Evolutionary conservation across 176 grass and related monocot genomes (phyloP), one percentile per base, ranked within the genome.

Genomic region (Chrysopogon serrulatus): DNA sequence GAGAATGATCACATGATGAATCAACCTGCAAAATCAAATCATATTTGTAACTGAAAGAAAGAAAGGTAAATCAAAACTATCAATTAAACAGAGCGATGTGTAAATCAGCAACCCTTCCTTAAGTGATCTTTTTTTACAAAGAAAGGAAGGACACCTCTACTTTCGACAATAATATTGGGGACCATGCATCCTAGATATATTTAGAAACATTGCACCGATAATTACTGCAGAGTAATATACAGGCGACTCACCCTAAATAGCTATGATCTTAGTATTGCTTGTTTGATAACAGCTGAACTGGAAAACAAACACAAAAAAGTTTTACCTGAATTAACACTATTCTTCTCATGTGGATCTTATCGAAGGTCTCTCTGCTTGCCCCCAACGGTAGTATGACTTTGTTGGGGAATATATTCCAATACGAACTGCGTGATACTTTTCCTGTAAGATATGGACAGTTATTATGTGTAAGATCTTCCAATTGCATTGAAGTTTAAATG

Each of bases 161-260:
- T 36, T 84, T 15, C 64, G 14, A 31, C 27, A 85, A 57, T 54
- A 77, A 77, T 15, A 73, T 68, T n/a, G 60, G 79, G n/a, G 68
- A 83, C n/a, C 68, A 79, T 74, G 74, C 47, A 40, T 35, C 71
- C 48, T 83, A 80, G 32, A 74, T 87, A 83, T 61, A 68, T 73
- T 79, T 17, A 74, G 61, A 67, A 90, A 74, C 47, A 84, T 76
- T 65, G 51, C 71, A 75, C 51, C 17, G 5, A 36, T 23, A 83
- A 87, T 42, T 87, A 61, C 48, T 67, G 72, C 47, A 83, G 71
- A 85, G 47, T 36, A 77, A 87, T 83, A 87, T 60, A 74, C 43
- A 77, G 84, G 77, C 21, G 13, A 90, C 88, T 68, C 88, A 87
- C 79, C 79, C 88, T 35, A 90, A 59, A 62, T 86, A n/a, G n/a